Conservation (phyloP, 768 basidiomycete species). For the Pleurotus djamor region DNA sequence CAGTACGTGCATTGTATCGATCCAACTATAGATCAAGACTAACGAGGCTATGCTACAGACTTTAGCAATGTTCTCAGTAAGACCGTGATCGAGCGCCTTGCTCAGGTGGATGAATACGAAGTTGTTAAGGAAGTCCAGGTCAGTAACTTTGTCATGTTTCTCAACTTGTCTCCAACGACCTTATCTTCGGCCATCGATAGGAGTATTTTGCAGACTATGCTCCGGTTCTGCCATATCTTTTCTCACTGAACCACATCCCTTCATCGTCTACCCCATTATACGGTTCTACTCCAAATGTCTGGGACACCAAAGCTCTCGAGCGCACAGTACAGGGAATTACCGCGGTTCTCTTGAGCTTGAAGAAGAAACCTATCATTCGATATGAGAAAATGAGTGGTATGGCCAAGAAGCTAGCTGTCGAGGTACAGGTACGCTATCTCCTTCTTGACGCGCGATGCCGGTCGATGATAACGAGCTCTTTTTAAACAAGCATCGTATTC, state of each 20-base stretch:
- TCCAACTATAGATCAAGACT: slow-evolving; percentile 15
- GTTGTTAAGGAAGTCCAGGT: slow-evolving; percentile 98
- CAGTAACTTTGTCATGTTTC: slow-evolving; percentile 14
- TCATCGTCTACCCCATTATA: slow-evolving; percentile 63
- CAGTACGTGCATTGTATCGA: slow-evolving; percentile 70
- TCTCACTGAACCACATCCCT: slow-evolving; percentile 82
- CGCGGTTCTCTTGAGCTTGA: slow-evolving; percentile 88
- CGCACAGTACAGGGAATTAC: slow-evolving; percentile 78
- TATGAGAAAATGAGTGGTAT: slow-evolving; percentile 93
- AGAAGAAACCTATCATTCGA: slow-evolving; percentile 93
- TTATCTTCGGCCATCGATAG: slow-evolving; percentile 34
- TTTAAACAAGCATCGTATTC: slow-evolving; percentile 65
- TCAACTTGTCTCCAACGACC: neutral
- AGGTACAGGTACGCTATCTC: slow-evolving; percentile 66
- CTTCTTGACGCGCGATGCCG: neutral
- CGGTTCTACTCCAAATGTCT: slow-evolving; percentile 67
- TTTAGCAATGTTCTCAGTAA: slow-evolving; percentile 95
- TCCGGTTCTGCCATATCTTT: slow-evolving; percentile 81
- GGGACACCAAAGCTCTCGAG: slow-evolving; percentile 74
- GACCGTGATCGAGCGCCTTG: slow-evolving; percentile 86
- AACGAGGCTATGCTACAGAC: slow-evolving; percentile 48
- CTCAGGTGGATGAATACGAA: slow-evolving; percentile 94
- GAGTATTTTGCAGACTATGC: slow-evolving; percentile 98
- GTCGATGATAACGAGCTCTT: slow-evolving; percentile 2
- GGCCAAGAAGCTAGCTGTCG: slow-evolving; percentile 85